Percentiles rank a stretch among this genome's conserved stretches.
Evolutionary conservation across 1,284 basidiomycete species (phyloP).

Genomic region (Microbotryum saponariae): DNA sequence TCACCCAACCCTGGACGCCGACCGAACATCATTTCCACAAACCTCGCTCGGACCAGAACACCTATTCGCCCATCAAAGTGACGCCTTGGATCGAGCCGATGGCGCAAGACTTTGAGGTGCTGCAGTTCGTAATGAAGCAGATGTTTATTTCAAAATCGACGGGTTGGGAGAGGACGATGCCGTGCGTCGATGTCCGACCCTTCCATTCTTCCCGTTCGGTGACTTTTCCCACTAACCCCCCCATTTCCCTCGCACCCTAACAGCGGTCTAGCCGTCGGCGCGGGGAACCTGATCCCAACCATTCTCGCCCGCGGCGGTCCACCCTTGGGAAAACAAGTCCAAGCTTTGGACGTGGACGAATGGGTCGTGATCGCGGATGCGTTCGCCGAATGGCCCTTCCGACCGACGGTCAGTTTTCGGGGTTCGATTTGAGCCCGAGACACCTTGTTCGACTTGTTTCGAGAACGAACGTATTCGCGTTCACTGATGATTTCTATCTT

Average conservation of each 20-base stretch:
- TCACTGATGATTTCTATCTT: too few species aligned
- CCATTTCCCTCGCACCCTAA: neutral
- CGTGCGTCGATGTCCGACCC: slow-evolving; percentile 5
- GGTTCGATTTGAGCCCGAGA: too few species aligned
- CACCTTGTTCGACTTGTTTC: too few species aligned
- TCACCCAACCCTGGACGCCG: slow-evolving; percentile 1
- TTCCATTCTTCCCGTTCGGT: neutral
- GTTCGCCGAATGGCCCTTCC: slow-evolving; percentile 29
- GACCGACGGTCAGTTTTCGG: slow-evolving; percentile 3
- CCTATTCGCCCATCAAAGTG: slow-evolving; percentile 16
- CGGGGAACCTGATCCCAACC: slow-evolving; percentile 19
- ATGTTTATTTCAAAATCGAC: slow-evolving; percentile 27
- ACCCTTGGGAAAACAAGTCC: slow-evolving; percentile 6
- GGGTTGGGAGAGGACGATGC: slow-evolving; percentile 24
- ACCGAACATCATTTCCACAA: slow-evolving; percentile 21
- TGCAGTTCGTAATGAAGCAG: slow-evolving; percentile 23
- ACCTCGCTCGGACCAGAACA: slow-evolving; percentile 15
- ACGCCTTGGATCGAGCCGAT: slow-evolving; percentile 8
- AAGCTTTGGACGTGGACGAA: slow-evolving; percentile 13
- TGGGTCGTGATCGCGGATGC: slow-evolving; percentile 25
- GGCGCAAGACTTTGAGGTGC: slow-evolving; percentile 27
- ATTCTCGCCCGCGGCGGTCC: slow-evolving; percentile 10
- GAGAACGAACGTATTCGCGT: too few species aligned
- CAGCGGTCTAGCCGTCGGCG: slow-evolving; percentile 20
- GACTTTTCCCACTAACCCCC: neutral